Evolutionary conservation across 75 land plant species (phyloP).

Genomic region (Sequoiadendron giganteum): DNA sequence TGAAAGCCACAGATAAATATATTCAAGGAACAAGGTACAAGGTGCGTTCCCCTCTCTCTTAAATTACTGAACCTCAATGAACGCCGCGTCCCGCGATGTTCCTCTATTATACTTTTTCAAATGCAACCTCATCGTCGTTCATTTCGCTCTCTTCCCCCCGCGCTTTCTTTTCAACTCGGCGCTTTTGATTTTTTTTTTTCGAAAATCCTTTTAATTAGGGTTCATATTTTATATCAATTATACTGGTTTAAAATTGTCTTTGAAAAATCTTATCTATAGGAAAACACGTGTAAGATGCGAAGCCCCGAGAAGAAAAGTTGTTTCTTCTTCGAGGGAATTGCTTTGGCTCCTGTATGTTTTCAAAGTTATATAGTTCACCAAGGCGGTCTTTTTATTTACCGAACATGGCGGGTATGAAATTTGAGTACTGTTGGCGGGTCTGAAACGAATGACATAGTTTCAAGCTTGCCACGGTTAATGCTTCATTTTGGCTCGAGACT

Average conservation of each 20-base stretch:
- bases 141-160: background rate
- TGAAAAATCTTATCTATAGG: background rate
- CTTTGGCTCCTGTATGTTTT: background rate
- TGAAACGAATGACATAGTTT: background rate
- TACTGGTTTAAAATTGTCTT: background rate
- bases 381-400: background rate
- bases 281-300: background rate
- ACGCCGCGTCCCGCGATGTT: too few relatives aligned
- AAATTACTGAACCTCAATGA: too few relatives aligned
- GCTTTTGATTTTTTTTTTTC: too few relatives aligned
- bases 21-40: too few relatives aligned
- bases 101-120: too few relatives aligned
- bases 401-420: background rate
- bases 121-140: background rate
- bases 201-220: background rate
- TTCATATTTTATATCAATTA: background rate
- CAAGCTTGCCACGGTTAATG: background rate
- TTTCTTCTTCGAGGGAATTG: background rate
- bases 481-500: background rate
- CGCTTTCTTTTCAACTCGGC: too few relatives aligned
- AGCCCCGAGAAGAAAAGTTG: background rate
- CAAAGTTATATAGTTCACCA: background rate
- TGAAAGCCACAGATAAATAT: too few relatives aligned
- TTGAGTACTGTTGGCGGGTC: background rate
- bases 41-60: too few relatives aligned